A percentile compares a stretch with the other conserved stretches of the same genome.
These are phyloP conservation scores for Hypholoma sublateritium DNA, from an alignment of 768 basidiomycete genomes.

Conservation along the genomic window DNA sequence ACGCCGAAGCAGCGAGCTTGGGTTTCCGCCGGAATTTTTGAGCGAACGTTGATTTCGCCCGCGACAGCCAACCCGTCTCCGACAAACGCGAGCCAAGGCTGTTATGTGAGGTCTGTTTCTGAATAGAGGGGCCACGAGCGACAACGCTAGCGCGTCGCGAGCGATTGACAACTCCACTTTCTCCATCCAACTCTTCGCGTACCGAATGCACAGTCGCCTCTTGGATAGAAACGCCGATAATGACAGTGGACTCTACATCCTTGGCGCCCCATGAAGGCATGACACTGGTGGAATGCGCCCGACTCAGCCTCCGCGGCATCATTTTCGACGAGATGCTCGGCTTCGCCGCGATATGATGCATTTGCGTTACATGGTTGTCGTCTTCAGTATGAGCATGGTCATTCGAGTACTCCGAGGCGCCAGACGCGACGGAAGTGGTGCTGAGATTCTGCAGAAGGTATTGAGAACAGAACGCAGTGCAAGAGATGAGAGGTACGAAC, in stretches of 20 bases:
- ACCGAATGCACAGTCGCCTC: constrained; percentile 38
- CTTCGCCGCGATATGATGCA: constrained; percentile 46
- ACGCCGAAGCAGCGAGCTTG: neutral
- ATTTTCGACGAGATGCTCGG: constrained; percentile 43
- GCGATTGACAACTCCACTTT: constrained; percentile 7
- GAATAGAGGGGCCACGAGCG: constrained; percentile 29
- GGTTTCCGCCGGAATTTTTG: constrained; percentile 41
- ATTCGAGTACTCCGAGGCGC: constrained; percentile 32
- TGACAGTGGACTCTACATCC: constrained; percentile 26
- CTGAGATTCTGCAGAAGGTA: constrained; percentile 38
- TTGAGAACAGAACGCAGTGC: neutral
- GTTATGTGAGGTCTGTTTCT: constrained; percentile 29
- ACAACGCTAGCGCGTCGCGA: constrained; percentile 26
- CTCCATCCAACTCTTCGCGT: constrained; percentile 21
- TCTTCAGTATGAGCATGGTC: constrained; percentile 40
- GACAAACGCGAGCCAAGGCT: neutral
- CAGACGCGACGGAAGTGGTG: constrained; percentile 43
- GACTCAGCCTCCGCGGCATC: constrained; percentile 45
- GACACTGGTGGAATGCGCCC: constrained; percentile 39
- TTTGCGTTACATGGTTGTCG: constrained; percentile 44
- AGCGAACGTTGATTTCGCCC: constrained; percentile 38
- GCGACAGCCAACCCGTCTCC: constrained; percentile 27
- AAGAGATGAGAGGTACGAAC: constrained; percentile 23
- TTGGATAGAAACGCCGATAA: constrained; percentile 50
- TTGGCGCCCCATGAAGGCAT: constrained; percentile 18